phyloP scores from a whole-genome alignment of 352 stramenopile species.

The Lagenidium sp. region DNA sequence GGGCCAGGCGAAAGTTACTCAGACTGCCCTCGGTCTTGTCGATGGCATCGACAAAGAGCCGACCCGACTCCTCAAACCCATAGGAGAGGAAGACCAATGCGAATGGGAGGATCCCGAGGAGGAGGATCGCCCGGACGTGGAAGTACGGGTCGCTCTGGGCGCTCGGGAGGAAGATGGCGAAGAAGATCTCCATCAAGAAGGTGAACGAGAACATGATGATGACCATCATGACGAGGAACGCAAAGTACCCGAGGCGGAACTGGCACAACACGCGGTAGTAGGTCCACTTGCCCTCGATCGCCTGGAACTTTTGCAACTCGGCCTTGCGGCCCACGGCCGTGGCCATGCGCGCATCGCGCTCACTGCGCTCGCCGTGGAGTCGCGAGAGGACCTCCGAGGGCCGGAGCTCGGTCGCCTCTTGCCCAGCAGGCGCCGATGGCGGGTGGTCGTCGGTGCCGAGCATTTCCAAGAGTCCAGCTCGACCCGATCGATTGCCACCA shows the following conservation, averaged over 20 bases:
- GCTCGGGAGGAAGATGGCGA: conserved; percentile 82
- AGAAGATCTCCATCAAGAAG: conserved; percentile 88
- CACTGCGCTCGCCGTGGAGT: conserved; percentile 2
- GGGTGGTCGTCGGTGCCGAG: too few species aligned
- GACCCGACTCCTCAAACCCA: conserved; percentile 77
- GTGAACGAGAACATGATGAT: conserved; percentile 88
- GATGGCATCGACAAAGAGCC: conserved; percentile 79
- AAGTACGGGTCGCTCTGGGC: conserved; percentile 64
- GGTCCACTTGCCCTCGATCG: conserved; percentile 48
- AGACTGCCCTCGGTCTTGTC: conserved; percentile 76
- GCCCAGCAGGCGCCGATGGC: not conserved
- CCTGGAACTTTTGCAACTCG: conserved; percentile 64
- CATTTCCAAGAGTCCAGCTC: too few species aligned
- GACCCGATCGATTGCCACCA: too few species aligned
- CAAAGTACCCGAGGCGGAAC: conserved; percentile 84
- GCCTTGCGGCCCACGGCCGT: conserved; percentile 44
- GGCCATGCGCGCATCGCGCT: conserved; percentile 37
- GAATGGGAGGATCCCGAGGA: conserved; percentile 65
- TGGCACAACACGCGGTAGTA: conserved; percentile 75
- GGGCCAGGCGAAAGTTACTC: conserved; percentile 75
- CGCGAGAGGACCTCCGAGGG: not conserved
- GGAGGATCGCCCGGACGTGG: conserved; percentile 51
- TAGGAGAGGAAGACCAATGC: conserved; percentile 81
- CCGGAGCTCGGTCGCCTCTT: not conserved
- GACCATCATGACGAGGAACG: conserved; percentile 84